Conservation (phyloP, 140 eudicot genomes). For the Senecio squalidus region DNA sequence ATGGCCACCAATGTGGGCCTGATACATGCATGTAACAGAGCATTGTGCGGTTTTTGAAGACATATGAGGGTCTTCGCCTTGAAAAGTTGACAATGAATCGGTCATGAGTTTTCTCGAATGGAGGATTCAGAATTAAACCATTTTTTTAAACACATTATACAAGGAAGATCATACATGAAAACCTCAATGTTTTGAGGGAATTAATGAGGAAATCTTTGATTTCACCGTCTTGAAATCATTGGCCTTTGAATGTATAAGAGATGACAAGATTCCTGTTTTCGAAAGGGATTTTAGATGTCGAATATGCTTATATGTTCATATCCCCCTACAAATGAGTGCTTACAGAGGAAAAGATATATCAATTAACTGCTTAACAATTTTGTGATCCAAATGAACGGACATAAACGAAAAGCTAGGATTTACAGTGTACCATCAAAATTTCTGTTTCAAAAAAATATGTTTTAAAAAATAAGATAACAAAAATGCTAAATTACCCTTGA, state of each 20-base stretch:
- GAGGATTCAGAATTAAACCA: conserved; percentile 13
- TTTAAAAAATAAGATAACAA: background rate
- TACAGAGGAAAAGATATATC: conserved; percentile 6
- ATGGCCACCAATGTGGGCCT: conserved; percentile 55
- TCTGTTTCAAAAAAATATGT: background rate
- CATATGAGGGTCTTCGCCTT: conserved; percentile 36
- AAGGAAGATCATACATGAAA: conserved; percentile 1
- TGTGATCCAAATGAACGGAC: conserved; percentile 9
- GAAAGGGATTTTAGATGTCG: conserved; percentile 9
- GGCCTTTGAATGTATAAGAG: background rate
- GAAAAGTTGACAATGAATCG: conserved; percentile 23
- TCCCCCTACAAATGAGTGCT: conserved; percentile 22
- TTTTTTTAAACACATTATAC: background rate
- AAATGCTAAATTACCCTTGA: background rate
- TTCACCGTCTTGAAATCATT: conserved; percentile 5
- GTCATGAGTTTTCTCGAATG: conserved; percentile 7
- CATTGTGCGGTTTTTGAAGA: conserved; percentile 49
- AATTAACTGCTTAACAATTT: conserved; percentile 11
- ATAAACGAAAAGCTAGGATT: background rate
- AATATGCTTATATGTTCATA: conserved; percentile 15
- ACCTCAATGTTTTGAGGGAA: background rate
- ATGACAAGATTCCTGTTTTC: conserved; percentile 1
- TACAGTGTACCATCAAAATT: conserved; percentile 22
- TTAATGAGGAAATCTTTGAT: conserved; percentile 9
- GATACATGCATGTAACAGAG: conserved; percentile 65